phyloP scores from a whole-genome alignment of 2,329 filamentous ascomycete species.

The Geosmithia flava region DNA sequence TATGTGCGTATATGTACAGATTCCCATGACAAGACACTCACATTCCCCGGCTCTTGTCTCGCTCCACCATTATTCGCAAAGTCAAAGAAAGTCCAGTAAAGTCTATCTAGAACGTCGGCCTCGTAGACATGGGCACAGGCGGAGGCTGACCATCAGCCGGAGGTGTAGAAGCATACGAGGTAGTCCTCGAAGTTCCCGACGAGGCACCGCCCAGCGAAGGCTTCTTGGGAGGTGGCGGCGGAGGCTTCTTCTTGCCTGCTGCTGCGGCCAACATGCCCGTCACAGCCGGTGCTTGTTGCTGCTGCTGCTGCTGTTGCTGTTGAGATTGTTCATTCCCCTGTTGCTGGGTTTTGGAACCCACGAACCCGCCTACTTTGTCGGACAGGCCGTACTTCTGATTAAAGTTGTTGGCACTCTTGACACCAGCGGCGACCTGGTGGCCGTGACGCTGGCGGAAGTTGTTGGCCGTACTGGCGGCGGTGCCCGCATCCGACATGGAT shows the following conservation, averaged over 20 bases:
- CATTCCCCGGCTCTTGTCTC: no score
- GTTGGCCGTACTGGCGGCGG: constrained; percentile 48
- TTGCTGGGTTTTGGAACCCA: constrained; percentile 6
- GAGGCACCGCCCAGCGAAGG: constrained; percentile 23
- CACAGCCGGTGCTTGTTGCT: not conserved
- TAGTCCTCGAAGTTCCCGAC: constrained; percentile 6
- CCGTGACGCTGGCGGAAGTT: constrained; percentile 61
- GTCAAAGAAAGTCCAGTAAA: no score
- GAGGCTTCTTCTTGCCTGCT: constrained; percentile 38
- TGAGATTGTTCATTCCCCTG: not conserved
- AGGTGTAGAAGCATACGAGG: not conserved
- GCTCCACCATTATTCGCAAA: no score
- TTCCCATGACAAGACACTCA: not conserved
- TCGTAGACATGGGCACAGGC: constrained; percentile 38
- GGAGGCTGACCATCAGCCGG: constrained; percentile 25
- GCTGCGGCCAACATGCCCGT: not conserved
- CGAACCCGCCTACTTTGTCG: constrained; percentile 20
- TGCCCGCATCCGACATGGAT: constrained; percentile 43
- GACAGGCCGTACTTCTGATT: constrained; percentile 49
- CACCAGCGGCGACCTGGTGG: constrained; percentile 51
- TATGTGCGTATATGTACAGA: constrained; percentile 1
- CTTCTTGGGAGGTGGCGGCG: constrained; percentile 39
- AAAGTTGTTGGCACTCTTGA: constrained; percentile 40
- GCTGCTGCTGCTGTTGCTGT: not conserved
- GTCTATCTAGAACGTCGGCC: constrained; percentile 28